Evolutionary conservation across 1,139 yeast genomes (phyloP).

Genomic region (Diutina rugosa): DNA sequence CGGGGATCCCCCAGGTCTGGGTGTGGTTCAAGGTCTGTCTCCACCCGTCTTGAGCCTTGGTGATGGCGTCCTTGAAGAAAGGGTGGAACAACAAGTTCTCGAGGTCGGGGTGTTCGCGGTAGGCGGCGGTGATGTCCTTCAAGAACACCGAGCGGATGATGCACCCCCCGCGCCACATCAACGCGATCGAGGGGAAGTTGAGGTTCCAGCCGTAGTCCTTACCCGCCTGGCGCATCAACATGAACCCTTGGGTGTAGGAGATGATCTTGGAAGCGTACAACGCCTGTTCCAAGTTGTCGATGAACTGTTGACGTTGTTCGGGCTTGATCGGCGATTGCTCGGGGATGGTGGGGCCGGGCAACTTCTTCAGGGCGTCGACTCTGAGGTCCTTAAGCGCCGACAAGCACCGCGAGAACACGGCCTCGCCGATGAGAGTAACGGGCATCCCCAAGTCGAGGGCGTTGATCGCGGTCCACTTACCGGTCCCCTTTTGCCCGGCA

Average conservation of each 20-base stretch:
- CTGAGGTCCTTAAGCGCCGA: slow-evolving; percentile 90
- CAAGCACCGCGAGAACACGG: slow-evolving; percentile 92
- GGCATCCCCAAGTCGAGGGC: slow-evolving; percentile 98
- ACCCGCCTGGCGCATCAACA: slow-evolving; percentile 98
- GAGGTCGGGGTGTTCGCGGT: slow-evolving; percentile 83
- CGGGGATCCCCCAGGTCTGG: slow-evolving; percentile 80
- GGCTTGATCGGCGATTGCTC: slow-evolving; percentile 33
- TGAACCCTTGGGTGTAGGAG: slow-evolving; percentile 98
- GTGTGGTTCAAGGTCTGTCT: slow-evolving; percentile 76
- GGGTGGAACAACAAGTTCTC: slow-evolving; percentile 93
- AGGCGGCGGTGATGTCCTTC: slow-evolving; percentile 94
- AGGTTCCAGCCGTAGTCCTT: slow-evolving; percentile 93
- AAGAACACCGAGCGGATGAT: slow-evolving; percentile 97
- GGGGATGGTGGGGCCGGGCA: slow-evolving; percentile 63
- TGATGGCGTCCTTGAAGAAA: slow-evolving; percentile 84
- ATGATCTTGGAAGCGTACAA: slow-evolving; percentile 96
- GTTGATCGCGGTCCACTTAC: slow-evolving; percentile 98
- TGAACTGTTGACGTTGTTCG: slow-evolving; percentile 61
- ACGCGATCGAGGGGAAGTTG: slow-evolving; percentile 96
- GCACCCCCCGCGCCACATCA: slow-evolving; percentile 99
- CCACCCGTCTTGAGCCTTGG: slow-evolving; percentile 94
- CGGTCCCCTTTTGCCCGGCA: slow-evolving; percentile 99
- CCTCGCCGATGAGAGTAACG: slow-evolving; percentile 96
- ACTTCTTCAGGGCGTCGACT: slow-evolving; percentile 64
- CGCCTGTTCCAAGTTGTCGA: slow-evolving; percentile 95